Percentiles rank a stretch among this genome's conserved stretches.
phyloP scores from a whole-genome alignment of 495 filamentous ascomycete genomes.

The Aspergillus bertholletiae region DNA sequence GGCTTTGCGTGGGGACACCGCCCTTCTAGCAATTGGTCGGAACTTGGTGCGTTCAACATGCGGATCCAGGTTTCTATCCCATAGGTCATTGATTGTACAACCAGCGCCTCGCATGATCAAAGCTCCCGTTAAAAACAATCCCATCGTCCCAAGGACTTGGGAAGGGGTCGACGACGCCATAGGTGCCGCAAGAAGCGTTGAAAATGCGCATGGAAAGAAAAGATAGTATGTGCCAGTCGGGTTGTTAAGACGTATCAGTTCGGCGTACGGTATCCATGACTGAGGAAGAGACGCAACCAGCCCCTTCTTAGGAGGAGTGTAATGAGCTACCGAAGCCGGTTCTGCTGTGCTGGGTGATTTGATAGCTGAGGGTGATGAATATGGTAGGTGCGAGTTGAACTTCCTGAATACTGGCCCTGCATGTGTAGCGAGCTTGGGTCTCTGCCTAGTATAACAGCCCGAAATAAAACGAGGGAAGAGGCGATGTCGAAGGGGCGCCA shows the following conservation, averaged over 20 bases:
- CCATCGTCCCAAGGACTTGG: slow-evolving; percentile 61
- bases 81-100: slow-evolving; percentile 96
- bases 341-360: background rate
- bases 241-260: slow-evolving; percentile 89
- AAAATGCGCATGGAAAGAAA: slow-evolving; percentile 92
- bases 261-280: slow-evolving; percentile 87
- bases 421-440: background rate
- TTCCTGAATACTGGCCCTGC: background rate
- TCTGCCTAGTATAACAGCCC: background rate
- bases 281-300: slow-evolving; percentile 71
- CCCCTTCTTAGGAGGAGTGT: slow-evolving; percentile 69
- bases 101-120: slow-evolving; percentile 97
- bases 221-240: slow-evolving; percentile 94
- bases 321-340: slow-evolving; percentile 34
- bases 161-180: slow-evolving; percentile 52
- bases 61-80: slow-evolving; percentile 91
- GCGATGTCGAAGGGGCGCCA: background rate
- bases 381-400: background rate
- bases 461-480: background rate
- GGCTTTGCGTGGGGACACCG: slow-evolving; percentile 69
- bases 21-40: slow-evolving; percentile 84
- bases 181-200: slow-evolving; percentile 58
- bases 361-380: background rate
- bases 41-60: slow-evolving; percentile 83
- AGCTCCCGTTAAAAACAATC: slow-evolving; percentile 83